Conservation (phyloP, 2,329 filamentous ascomycete genomes). For the Aspergillus aculeatus region DNA sequence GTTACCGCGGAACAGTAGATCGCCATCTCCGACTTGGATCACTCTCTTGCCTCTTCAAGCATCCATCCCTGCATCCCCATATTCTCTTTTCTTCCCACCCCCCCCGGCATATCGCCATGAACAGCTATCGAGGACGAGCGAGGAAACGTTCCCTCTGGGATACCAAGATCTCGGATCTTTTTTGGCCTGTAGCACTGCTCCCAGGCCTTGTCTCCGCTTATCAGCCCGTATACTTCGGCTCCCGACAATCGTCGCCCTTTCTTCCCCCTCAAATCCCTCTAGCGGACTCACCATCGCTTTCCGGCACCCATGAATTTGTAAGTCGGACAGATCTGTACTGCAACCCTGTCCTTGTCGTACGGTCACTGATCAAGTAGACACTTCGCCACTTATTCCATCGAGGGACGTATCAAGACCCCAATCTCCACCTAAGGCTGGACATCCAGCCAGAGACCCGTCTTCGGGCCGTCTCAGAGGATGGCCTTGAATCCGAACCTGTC, state of each 20-base stretch:
- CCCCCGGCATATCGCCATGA: conserved; percentile 21
- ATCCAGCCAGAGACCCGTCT: conserved; percentile 62
- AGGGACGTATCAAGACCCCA: conserved; percentile 74
- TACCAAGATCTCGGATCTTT: conserved; percentile 17
- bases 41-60: background rate
- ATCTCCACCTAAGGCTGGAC: conserved; percentile 74
- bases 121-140: conserved; percentile 14
- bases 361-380: conserved; percentile 24
- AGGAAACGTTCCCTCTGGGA: conserved; percentile 17
- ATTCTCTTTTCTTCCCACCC: conserved; percentile 4
- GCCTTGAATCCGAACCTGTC: conserved; percentile 41
- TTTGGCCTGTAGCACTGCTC: conserved; percentile 25
- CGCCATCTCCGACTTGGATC: background rate
- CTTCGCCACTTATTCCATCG: conserved; percentile 92
- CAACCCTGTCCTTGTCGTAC: background rate
- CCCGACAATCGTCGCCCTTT: conserved; percentile 27
- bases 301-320: conserved; percentile 39
- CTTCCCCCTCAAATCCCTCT: conserved; percentile 36
- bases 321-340: conserved; percentile 6
- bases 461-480: conserved; percentile 40
- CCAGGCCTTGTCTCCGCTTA: conserved; percentile 23
- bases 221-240: conserved; percentile 25
- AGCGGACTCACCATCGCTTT: conserved; percentile 19
- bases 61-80: conserved; percentile 16
- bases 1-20: background rate